phyloP scores from a whole-genome alignment of 2,329 filamentous ascomycete species.

The Penicillium capsulatum region DNA sequence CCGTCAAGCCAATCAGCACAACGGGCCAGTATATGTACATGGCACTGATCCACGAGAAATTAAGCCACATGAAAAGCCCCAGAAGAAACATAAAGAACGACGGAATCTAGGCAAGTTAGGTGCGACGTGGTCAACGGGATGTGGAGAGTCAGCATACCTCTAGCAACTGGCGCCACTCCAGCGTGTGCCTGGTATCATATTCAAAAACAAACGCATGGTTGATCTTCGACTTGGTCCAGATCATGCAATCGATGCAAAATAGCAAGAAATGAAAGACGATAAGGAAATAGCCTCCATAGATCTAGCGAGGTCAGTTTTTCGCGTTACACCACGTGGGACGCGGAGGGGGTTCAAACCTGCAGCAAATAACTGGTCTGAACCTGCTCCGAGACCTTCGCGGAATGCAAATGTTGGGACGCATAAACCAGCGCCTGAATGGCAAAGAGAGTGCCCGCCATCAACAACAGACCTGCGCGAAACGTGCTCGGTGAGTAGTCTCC shows the following conservation, averaged over 20 bases:
- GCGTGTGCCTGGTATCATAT: slow-evolving; percentile 76
- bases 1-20: slow-evolving; percentile 66
- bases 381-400: slow-evolving; percentile 48
- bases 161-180: slow-evolving; percentile 85
- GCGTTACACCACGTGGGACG: slow-evolving; percentile 2
- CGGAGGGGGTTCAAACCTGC: slow-evolving; percentile 47
- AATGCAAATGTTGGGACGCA: slow-evolving; percentile 50
- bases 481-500: slow-evolving; percentile 57
- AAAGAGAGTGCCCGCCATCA: slow-evolving; percentile 66
- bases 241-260: slow-evolving; percentile 79
- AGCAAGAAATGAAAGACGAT: slow-evolving; percentile 72
- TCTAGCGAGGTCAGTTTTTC: slow-evolving; percentile 47
- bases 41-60: slow-evolving; percentile 66
- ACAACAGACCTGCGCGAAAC: slow-evolving; percentile 60
- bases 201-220: slow-evolving; percentile 98
- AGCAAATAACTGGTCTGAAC: slow-evolving; percentile 64
- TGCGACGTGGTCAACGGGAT: background rate
- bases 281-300: slow-evolving; percentile 90
- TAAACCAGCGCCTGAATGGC: slow-evolving; percentile 62
- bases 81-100: slow-evolving; percentile 72
- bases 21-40: slow-evolving; percentile 87
- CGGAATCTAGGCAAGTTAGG: slow-evolving; percentile 57
- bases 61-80: slow-evolving; percentile 81
- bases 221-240: slow-evolving; percentile 81
- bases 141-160: slow-evolving; percentile 51